Percentiles rank a stretch among this genome's conserved stretches.
Evolutionary conservation across 352 stramenopile genomes (phyloP).

Genomic region (Phytophthora melonis): DNA sequence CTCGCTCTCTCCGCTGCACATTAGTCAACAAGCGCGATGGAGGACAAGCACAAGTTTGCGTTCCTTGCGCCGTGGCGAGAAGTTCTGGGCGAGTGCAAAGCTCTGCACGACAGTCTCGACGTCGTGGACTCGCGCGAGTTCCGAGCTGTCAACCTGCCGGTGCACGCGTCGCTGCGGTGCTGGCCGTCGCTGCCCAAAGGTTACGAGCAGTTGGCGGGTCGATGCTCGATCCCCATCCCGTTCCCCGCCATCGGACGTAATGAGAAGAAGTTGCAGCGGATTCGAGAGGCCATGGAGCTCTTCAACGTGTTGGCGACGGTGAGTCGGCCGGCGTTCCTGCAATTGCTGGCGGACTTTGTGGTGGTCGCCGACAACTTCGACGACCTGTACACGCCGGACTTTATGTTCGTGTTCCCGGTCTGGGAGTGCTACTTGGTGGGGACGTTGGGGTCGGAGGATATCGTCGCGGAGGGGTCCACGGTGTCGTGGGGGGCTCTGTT

Average conservation of each 20-base stretch:
- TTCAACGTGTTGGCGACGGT: slow-evolving; percentile 28
- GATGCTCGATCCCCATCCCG: slow-evolving; percentile 16
- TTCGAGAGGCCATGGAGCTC: slow-evolving; percentile 31
- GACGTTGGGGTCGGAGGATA: slow-evolving; percentile 11
- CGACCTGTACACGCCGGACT: slow-evolving; percentile 24
- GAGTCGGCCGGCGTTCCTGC: slow-evolving; percentile 14
- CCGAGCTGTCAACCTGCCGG: slow-evolving; percentile 5
- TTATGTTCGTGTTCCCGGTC: slow-evolving; percentile 23
- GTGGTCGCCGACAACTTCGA: slow-evolving; percentile 23
- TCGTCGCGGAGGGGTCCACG: neutral
- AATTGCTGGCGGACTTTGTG: slow-evolving; percentile 18
- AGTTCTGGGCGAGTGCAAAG: slow-evolving; percentile 12
- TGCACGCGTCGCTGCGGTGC: slow-evolving; percentile 17
- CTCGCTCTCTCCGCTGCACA: slow-evolving; percentile 2
- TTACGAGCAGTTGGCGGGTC: slow-evolving; percentile 9
- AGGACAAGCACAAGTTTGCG: slow-evolving; percentile 9
- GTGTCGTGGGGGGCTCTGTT: slow-evolving; percentile 20
- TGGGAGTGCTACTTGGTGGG: slow-evolving; percentile 32
- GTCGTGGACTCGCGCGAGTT: slow-evolving; percentile 11
- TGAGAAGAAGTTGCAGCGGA: slow-evolving; percentile 8
- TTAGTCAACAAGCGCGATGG: slow-evolving; percentile 3
- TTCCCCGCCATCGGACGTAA: slow-evolving; percentile 17
- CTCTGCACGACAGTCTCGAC: slow-evolving; percentile 13
- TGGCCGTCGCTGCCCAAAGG: slow-evolving; percentile 21
- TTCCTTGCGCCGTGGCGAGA: slow-evolving; percentile 20